Conservation (phyloP, 768 basidiomycete species). For the Leccinum rimulosum region DNA sequence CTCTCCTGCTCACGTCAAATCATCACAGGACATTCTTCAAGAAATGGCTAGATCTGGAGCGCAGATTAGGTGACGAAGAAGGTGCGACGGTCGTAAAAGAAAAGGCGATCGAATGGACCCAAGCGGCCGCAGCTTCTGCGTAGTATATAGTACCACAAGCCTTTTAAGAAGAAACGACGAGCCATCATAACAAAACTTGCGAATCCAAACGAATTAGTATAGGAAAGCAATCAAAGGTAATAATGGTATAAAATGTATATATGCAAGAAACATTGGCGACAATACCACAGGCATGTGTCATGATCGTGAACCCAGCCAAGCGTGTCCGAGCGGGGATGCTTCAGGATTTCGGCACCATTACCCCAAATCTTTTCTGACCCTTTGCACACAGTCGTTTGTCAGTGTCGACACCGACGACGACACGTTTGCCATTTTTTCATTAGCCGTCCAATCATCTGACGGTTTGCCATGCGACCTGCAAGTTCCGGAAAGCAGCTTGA, state of each 20-base stretch:
- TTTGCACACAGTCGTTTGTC: too few species aligned
- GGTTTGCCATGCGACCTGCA: too few species aligned
- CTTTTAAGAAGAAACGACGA: slow-evolving; percentile 32
- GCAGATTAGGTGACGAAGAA: slow-evolving; percentile 80
- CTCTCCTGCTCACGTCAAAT: slow-evolving; percentile 10
- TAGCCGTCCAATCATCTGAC: too few species aligned
- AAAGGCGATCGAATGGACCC: slow-evolving; percentile 91
- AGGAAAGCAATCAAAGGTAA: slow-evolving; percentile 34
- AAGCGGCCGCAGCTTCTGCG: slow-evolving; percentile 41
- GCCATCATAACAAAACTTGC: slow-evolving; percentile 37
- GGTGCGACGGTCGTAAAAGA: slow-evolving; percentile 79
- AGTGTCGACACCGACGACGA: too few species aligned
- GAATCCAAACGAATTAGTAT: slow-evolving; percentile 55
- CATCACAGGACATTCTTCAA: slow-evolving; percentile 84
- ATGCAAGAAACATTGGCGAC: slow-evolving; percentile 24
- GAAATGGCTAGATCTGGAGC: slow-evolving; percentile 92
- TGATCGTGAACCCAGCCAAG: slow-evolving; percentile 60
- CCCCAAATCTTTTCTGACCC: too few species aligned
- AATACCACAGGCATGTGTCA: slow-evolving; percentile 29
- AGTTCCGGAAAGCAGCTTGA: too few species aligned
- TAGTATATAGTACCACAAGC: slow-evolving; percentile 15
- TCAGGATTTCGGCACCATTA: too few species aligned
- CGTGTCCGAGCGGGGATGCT: slow-evolving; percentile 48
- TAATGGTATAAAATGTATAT: slow-evolving; percentile 37
- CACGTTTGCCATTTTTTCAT: too few species aligned